These are phyloP conservation scores for Stereum hirsutum DNA, from an alignment of 1,284 basidiomycete species.

Conservation along the genomic window DNA sequence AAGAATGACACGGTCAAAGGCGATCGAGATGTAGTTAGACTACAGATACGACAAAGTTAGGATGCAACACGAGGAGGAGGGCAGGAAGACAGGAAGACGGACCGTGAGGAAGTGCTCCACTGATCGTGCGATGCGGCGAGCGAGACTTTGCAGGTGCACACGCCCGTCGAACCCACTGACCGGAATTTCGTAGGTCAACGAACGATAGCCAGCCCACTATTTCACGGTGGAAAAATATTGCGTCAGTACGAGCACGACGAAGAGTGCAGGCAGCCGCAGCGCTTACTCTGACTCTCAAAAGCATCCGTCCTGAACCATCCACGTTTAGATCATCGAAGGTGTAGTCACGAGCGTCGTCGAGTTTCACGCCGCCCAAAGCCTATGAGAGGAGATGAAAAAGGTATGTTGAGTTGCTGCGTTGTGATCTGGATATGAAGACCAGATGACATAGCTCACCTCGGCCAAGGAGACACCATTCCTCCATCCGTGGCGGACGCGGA, in stretches of 20 bases:
- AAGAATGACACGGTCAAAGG: constrained; percentile 60
- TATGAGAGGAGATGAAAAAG: too few species aligned
- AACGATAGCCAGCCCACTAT: constrained; percentile 64
- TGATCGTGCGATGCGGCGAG: constrained; percentile 58
- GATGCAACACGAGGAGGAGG: constrained; percentile 3
- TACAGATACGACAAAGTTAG: constrained; percentile 17
- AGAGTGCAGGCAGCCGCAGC: neutral
- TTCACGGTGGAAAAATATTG: neutral
- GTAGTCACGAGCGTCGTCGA: constrained; percentile 53
- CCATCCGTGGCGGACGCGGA: constrained; percentile 62
- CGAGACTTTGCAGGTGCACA: constrained; percentile 56
- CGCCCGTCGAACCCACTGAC: constrained; percentile 58
- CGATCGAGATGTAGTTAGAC: constrained; percentile 58
- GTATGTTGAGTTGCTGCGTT: too few species aligned
- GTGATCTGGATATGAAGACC: too few species aligned
- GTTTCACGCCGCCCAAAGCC: constrained; percentile 47
- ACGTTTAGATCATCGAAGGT: constrained; percentile 54
- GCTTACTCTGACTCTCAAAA: constrained; percentile 51
- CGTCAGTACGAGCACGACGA: neutral
- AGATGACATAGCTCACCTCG: too few species aligned
- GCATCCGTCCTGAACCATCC: constrained; percentile 47
- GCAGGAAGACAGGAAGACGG: constrained; percentile 10
- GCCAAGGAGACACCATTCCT: constrained; percentile 55
- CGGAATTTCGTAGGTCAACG: constrained; percentile 69
- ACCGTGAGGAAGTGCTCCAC: constrained; percentile 71